Evolutionary conservation across 768 basidiomycete species (phyloP), one percentile per base, ranked within the genome.

Genomic region (Sarcomyxa edulis): DNA sequence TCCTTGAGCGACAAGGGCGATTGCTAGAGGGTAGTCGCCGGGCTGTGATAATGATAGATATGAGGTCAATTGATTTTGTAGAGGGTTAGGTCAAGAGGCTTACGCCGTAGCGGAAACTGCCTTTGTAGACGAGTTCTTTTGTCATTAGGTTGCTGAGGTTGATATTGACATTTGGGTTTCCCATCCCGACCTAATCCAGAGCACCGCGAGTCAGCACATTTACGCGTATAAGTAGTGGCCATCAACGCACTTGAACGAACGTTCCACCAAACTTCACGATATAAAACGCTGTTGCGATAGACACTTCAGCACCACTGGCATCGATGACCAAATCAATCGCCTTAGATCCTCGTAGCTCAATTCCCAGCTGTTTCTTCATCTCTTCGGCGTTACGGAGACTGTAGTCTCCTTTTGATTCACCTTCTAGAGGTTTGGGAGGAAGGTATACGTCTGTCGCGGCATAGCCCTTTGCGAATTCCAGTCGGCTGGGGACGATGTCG

Each of bases 41-140:
- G 89, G 78, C 83, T 87, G 39, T 25, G 29, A 22, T 11, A 37
- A 35, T 24, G 24, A 43, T 27, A 21, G n/a, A n/a, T 23, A 19
- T 14, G 18, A 41, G 18, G 37, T 5, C 31, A 37, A 14, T 32
- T 31, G 18, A 22, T 19, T 28, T 38, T 28, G 30, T 20, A 39
- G 1, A n/a, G 25, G 26, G 7, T 4, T n/a, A n/a, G n/a, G n/a
- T n/a, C n/a, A 29, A 42, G 1, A 8, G 14, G 65, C 75, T 41
- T 57, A 87, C 78, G 11, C 80, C 85, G 51, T 86, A 94, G 50
- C 94, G 81, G 84, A 96, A 96, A n/a, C 87, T 89, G 25, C 93
- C 92, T 51, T 83, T 86, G 59, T 91, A 68, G 40, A 65, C 74
- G 14, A 96, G 61, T 61, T 96, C 89, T 62, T 93, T 93, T 32